A percentile compares a stretch with the other conserved stretches of the same genome.
Conservation (phyloP, 345 rosid genomes). For the Camelina neglecta region DNA sequence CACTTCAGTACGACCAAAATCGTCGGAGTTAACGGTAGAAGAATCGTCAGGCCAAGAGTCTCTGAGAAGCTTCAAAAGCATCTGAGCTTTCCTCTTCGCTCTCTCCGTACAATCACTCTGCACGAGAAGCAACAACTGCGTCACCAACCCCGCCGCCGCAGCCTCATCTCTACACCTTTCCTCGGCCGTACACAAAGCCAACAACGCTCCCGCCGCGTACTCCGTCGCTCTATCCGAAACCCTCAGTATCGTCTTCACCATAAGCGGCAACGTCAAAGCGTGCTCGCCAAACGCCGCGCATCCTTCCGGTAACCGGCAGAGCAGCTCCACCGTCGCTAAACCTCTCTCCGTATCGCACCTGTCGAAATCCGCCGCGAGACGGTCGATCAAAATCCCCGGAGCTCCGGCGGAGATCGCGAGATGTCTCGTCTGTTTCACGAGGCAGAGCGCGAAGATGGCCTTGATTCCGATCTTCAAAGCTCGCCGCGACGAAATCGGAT, state of each 20-base stretch:
- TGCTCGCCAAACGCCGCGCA: conserved; percentile 68
- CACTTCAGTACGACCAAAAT: conserved; percentile 70
- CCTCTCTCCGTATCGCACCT: conserved; percentile 88
- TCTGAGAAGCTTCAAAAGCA: conserved; percentile 77
- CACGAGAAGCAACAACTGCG: conserved; percentile 80
- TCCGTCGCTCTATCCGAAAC: conserved; percentile 93
- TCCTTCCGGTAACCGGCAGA: conserved; percentile 79
- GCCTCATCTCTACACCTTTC: conserved; percentile 78
- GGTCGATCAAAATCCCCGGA: conserved; percentile 63
- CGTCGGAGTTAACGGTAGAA: conserved; percentile 62
- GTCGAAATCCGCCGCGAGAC: conserved; percentile 74
- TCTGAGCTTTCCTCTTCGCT: conserved; percentile 96
- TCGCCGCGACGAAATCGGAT: conserved; percentile 56
- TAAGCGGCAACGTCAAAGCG: conserved; percentile 75
- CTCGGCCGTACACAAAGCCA: conserved; percentile 73
- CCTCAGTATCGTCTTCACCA: conserved; percentile 75
- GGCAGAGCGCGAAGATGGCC: conserved; percentile 83
- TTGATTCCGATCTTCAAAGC: conserved; percentile 76
- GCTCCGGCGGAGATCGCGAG: conserved; percentile 84
- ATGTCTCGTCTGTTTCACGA: conserved; percentile 78
- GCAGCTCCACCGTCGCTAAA: conserved; percentile 82
- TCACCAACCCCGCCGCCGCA: conserved; percentile 81
- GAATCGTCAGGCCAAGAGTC: conserved; percentile 85
- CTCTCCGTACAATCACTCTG: conserved; percentile 97
- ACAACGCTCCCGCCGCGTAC: conserved; percentile 89